Evolutionary conservation across 2,329 filamentous ascomycete species (phyloP).

Genomic region (Pseudogymnoascus sp.): DNA sequence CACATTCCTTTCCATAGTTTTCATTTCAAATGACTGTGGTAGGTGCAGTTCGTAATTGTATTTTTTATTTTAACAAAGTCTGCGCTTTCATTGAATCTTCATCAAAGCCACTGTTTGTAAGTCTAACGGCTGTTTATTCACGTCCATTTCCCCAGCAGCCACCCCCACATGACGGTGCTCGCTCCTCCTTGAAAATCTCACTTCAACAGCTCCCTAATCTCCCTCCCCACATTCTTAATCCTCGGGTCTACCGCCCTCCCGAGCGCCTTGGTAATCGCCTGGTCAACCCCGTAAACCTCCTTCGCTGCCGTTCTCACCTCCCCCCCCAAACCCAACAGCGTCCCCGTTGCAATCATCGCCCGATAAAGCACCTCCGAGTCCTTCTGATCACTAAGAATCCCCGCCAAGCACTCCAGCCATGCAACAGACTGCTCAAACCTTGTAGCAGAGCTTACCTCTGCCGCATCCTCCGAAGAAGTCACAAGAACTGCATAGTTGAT

Average conservation of each 20-base stretch:
- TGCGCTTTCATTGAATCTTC: neutral
- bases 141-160: neutral
- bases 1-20: neutral
- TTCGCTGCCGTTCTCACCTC: slow-evolving; percentile 48
- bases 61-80: neutral
- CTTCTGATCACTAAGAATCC: slow-evolving; percentile 54
- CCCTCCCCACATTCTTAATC: slow-evolving; percentile 48
- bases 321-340: slow-evolving; percentile 51
- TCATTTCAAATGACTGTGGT: neutral
- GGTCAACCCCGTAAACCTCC: slow-evolving; percentile 45
- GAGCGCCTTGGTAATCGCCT: slow-evolving; percentile 38
- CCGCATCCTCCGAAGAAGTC: slow-evolving; percentile 27
- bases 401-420: slow-evolving; percentile 50
- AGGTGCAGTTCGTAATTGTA: neutral
- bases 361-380: slow-evolving; percentile 82
- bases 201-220: slow-evolving; percentile 44
- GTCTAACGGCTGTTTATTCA: neutral
- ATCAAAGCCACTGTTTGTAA: neutral
- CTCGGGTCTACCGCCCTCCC: slow-evolving; percentile 49
- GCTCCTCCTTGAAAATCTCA: neutral
- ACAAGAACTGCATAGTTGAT: slow-evolving; percentile 80
- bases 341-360: slow-evolving; percentile 74
- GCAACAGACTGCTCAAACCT: slow-evolving; percentile 35
- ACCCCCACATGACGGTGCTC: neutral
- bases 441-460: slow-evolving; percentile 23